Evolutionary conservation across 176 grass and related monocot species (phyloP).

Genomic region (Ensete ventricosum): DNA sequence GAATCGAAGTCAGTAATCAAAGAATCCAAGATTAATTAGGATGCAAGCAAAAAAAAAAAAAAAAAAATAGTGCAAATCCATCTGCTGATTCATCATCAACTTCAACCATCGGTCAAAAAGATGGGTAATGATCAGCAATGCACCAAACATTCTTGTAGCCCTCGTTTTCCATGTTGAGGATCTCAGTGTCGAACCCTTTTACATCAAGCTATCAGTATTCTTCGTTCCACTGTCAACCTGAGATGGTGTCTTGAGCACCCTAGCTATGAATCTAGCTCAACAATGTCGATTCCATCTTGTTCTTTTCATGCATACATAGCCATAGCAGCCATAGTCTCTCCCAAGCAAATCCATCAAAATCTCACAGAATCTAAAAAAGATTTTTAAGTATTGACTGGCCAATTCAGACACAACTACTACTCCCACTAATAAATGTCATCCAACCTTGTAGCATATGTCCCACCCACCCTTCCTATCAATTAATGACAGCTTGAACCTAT

Average conservation of each 20-base stretch:
- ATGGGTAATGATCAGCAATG: too few species aligned
- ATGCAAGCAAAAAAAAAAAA: too few species aligned
- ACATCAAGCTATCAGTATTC: not conserved
- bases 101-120: too few species aligned
- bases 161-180: not conserved
- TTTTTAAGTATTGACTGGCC: not conserved
- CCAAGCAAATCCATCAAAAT: conserved; percentile 3
- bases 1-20: too few species aligned
- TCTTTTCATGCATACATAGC: not conserved
- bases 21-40: too few species aligned
- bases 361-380: not conserved
- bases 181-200: not conserved
- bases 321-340: not conserved
- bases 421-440: too few species aligned
- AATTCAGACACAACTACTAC: not conserved
- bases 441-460: too few species aligned
- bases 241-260: not conserved
- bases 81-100: too few species aligned
- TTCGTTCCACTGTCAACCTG: not conserved
- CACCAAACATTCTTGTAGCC: too few species aligned
- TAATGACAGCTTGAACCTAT: too few species aligned
- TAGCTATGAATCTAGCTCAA: not conserved
- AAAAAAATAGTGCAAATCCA: too few species aligned
- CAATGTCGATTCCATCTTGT: not conserved
- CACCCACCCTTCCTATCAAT: too few species aligned